Conservation (phyloP, 345 rosid genomes). For the Hypericum androsaemum region DNA sequence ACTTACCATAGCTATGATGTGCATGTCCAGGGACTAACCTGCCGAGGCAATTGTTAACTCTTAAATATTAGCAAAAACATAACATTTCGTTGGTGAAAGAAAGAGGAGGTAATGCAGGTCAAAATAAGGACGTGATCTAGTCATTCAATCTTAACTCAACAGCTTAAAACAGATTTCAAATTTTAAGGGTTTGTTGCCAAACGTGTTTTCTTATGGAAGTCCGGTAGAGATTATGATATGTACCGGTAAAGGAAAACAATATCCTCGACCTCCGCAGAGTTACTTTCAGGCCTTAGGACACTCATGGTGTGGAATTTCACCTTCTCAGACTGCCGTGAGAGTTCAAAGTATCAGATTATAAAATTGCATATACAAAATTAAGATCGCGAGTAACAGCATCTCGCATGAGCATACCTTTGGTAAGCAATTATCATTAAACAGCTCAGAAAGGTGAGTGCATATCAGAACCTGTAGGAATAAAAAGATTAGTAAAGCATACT, state of each 20-base stretch:
- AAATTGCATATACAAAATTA: neutral
- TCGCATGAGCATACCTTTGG: slow-evolving; percentile 43
- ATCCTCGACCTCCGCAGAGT: slow-evolving; percentile 49
- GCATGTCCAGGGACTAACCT: slow-evolving; percentile 84
- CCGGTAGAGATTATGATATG: neutral
- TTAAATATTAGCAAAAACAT: neutral
- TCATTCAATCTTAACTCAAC: too few species aligned
- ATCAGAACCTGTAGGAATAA: slow-evolving; percentile 49
- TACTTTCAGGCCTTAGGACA: slow-evolving; percentile 63
- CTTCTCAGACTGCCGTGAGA: slow-evolving; percentile 52
- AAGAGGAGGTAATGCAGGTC: too few species aligned
- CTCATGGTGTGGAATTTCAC: slow-evolving; percentile 86
- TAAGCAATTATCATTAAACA: slow-evolving; percentile 57
- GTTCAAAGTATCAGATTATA: slow-evolving; percentile 3
- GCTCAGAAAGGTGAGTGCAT: slow-evolving; percentile 85
- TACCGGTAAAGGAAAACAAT: slow-evolving; percentile 86
- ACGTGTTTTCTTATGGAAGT: too few species aligned
- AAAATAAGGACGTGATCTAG: too few species aligned
- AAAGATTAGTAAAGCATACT: too few species aligned
- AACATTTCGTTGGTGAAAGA: neutral
- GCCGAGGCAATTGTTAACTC: slow-evolving; percentile 9
- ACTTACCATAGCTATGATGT: slow-evolving; percentile 76
- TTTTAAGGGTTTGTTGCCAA: too few species aligned
- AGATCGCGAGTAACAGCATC: slow-evolving; percentile 6
- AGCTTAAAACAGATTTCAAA: too few species aligned